phyloP scores from a whole-genome alignment of 768 basidiomycete genomes.

The Tephrocybe sp. region DNA sequence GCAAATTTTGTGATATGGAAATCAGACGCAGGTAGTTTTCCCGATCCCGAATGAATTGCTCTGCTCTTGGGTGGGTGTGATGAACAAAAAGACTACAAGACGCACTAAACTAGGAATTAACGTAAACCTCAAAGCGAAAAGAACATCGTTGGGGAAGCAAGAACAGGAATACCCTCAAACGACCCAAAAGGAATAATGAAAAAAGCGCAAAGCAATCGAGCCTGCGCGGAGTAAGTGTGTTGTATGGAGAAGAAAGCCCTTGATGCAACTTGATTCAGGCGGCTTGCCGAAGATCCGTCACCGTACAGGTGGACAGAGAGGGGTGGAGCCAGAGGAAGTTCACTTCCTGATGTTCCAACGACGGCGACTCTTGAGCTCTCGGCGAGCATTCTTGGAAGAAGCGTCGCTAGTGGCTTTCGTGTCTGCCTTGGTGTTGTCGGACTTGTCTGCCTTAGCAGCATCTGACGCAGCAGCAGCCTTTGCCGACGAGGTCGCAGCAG shows the following conservation, averaged over 20 bases:
- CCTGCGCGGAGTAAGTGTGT: neutral
- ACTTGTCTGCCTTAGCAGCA: neutral
- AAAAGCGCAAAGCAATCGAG: constrained; percentile 7
- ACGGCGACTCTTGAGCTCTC: neutral
- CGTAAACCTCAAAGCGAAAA: constrained; percentile 11
- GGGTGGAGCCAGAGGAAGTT: neutral
- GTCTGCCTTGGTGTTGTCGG: no score
- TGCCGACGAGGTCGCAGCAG: neutral
- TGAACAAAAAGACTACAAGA: constrained; percentile 17
- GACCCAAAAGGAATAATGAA: neutral
- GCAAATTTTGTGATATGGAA: no score
- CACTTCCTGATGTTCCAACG: neutral
- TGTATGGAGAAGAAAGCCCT: neutral
- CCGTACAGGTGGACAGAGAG: neutral
- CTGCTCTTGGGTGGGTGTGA: constrained; percentile 7
- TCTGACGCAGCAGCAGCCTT: constrained; percentile 2
- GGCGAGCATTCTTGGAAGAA: neutral
- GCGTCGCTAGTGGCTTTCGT: no score
- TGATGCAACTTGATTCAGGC: constrained; percentile 12
- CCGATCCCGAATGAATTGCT: constrained; percentile 16
- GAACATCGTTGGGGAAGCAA: neutral
- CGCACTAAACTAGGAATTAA: constrained; percentile 12
- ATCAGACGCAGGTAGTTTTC: neutral
- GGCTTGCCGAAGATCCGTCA: constrained; percentile 3
- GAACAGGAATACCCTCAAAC: neutral